A percentile compares a stretch with the other conserved stretches of the same genome.
Evolutionary conservation across 2,329 filamentous ascomycete species (phyloP).

Genomic region (Gnomoniopsis sp.): DNA sequence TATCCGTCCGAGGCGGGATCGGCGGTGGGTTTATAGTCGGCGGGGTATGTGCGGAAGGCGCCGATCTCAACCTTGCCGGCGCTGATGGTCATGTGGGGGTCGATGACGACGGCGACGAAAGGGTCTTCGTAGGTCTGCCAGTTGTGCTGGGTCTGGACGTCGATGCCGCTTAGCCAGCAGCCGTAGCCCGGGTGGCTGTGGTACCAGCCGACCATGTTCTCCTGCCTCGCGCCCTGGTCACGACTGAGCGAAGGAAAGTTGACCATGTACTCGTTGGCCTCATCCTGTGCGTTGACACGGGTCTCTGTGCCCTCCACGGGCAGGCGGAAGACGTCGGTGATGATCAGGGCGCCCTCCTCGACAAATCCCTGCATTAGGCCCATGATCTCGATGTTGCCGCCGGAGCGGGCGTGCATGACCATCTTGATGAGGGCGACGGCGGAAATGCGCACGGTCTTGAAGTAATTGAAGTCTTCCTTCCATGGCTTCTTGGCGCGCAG

Average conservation of each 20-base stretch:
- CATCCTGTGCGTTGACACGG: constrained; percentile 89
- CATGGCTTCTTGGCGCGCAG: constrained; percentile 68
- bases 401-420: constrained; percentile 98
- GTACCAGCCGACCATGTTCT: constrained; percentile 98
- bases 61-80: constrained; percentile 97
- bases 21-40: constrained; percentile 57
- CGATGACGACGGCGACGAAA: constrained; percentile 92
- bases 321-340: constrained; percentile 90
- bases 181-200: constrained; percentile 97
- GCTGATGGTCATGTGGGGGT: constrained; percentile 91
- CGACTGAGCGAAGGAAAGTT: constrained; percentile 75
- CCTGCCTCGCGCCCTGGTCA: constrained; percentile 66
- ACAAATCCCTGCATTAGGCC: constrained; percentile 97
- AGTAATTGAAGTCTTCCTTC: constrained; percentile 76
- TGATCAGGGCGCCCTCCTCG: constrained; percentile 77
- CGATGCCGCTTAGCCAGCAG: constrained; percentile 96
- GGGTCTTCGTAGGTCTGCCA: constrained; percentile 87
- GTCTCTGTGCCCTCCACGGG: constrained; percentile 99
- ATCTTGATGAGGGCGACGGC: constrained; percentile 95
- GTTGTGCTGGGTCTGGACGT: constrained; percentile 81
- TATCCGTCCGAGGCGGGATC: constrained; percentile 49
- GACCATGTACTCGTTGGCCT: constrained; percentile 96
- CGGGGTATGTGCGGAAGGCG: constrained; percentile 88
- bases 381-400: constrained; percentile 92
- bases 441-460: constrained; percentile 90